Base-by-base conservation (phyloP, 306 rosid genomes). In the Cicer cuneatum region DNA sequence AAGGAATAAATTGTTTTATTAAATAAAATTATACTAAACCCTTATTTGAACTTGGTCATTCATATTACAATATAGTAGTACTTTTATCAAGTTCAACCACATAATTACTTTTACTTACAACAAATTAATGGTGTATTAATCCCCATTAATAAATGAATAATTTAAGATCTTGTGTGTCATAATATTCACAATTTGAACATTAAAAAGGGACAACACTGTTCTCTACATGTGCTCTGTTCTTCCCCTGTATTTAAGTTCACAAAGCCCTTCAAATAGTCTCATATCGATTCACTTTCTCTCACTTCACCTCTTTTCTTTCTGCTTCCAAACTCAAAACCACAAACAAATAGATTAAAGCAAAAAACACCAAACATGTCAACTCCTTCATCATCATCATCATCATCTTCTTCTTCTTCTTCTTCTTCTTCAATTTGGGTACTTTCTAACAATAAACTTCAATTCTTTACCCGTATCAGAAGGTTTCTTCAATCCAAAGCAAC, bases 391-490 rank as follows among this genome's bases (percentile, higher is more conserved):
- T 58, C 81, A 7, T 69, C 82, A 3, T 82, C n/a, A n/a, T n/a
- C n/a, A n/a, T n/a, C n/a, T n/a, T n/a, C n/a, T n/a, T n/a, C n/a
- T n/a, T n/a, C n/a, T n/a, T n/a, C n/a, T n/a, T n/a, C 92, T 7
- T 74, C 92, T 35, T 65, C 96, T 66, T 86, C 89, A 15, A 83
- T 77, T 42, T 85, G 99, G 93, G 66, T 85, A 1, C 63, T 88
- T 6, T 86, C 93, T 16, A 88, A 86, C 85, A 68, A 85, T 41
- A 90, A 87, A 85, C 89, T 89, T 66, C 91, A 75, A 8, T 89
- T 95, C 72, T 90, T 88, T 71, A 71, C 72, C n/a, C 90, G 92
- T 10, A 87, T 95, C 74, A 86, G 83, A 66, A 56, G 90, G 65
- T 89, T 90, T 78, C 81, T 92, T 12, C 86, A 82, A 64, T 84